Conservation (phyloP, 2,329 filamentous ascomycete species). For the Rachicladosporium sp. region DNA sequence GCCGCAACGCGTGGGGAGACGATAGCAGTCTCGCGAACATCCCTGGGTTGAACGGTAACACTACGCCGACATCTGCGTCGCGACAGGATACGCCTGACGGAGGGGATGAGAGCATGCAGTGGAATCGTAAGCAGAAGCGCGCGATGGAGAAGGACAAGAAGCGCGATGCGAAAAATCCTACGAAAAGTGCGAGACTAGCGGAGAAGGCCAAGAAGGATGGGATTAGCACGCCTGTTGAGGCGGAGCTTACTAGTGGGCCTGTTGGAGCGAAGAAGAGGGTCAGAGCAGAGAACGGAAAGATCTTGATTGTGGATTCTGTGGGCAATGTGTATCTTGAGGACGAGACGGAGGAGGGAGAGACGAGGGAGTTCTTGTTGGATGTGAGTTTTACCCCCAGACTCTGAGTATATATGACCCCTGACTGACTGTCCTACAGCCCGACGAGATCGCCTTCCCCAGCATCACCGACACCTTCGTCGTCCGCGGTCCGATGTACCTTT, state of each 20-base stretch:
- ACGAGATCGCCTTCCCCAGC: conserved; percentile 67
- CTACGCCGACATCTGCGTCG: conserved; percentile 35
- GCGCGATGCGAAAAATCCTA: conserved; percentile 46
- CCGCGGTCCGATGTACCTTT: conserved; percentile 64
- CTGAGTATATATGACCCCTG: no score
- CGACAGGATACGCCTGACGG: conserved; percentile 5
- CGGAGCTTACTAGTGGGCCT: conserved; percentile 42
- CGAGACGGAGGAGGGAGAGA: conserved; percentile 72
- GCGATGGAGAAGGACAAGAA: conserved; percentile 76
- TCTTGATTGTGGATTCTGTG: conserved; percentile 79
- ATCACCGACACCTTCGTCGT: conserved; percentile 72
- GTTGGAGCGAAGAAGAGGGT: conserved; percentile 75
- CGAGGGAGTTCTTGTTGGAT: conserved; percentile 76
- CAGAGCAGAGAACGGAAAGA: conserved; percentile 87
- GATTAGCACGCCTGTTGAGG: conserved; percentile 44
- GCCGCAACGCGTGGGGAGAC: conserved; percentile 81
- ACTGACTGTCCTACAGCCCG: conserved; percentile 39
- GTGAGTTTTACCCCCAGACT: conserved; percentile 40
- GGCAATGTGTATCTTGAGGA: conserved; percentile 95
- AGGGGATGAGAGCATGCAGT: conserved; percentile 41
- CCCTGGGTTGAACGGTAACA: conserved; percentile 45
- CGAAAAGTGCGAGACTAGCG: conserved; percentile 39
- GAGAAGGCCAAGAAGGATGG: conserved; percentile 38
- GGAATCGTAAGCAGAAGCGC: conserved; percentile 74
- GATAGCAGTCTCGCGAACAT: conserved; percentile 55